Evolutionary conservation across 306 rosid genomes (phyloP), one percentile per base, ranked within the genome.

Genomic region (Castanea crenata): DNA sequence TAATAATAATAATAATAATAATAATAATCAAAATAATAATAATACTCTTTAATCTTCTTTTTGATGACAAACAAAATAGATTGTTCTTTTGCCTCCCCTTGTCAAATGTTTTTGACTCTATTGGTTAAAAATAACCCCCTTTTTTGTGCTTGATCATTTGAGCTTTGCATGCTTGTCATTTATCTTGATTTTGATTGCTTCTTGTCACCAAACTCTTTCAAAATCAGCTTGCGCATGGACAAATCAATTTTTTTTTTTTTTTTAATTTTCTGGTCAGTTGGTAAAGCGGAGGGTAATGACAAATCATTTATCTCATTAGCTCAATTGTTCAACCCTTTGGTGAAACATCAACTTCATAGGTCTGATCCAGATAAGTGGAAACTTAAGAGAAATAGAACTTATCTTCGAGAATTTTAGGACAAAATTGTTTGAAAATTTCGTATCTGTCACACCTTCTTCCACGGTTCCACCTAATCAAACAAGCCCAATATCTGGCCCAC

Each of bases 281-380:
- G 16, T 49, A 49, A 49, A 49, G 54, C 4, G 54, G 54, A 10
- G 16, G 54, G 54, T 49, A 12, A 49, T 49, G 54, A 49, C 54
- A 49, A 49, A 49, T 49, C 54, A 10, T 49, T 49, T 49, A 49
- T 49, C 5, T 49, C 54, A 49, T 49, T 12, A 3, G 54, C 54
- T 49, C 54, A 49, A 3, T 49, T 2, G 54, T 49, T 49, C 1
- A 49, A 3, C 54, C 54, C 54, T 20, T 23, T 59, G 67, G 67
- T 59, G 67, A 59, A 59, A 59, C 67, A 59, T 59, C 67, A 59
- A 59, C 67, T 59, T 59, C 67, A 59, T 59, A 23, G 15, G 34
- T 27, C 6, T 21, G 64, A 2, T 21, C 64, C 16, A n/a, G 46
- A 0, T 7, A 38, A 38, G 46, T 38, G 46, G 11, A 7, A 38